Base-by-base conservation (phyloP, 257 asterid genomes). In the Nicotiana tabacum region DNA sequence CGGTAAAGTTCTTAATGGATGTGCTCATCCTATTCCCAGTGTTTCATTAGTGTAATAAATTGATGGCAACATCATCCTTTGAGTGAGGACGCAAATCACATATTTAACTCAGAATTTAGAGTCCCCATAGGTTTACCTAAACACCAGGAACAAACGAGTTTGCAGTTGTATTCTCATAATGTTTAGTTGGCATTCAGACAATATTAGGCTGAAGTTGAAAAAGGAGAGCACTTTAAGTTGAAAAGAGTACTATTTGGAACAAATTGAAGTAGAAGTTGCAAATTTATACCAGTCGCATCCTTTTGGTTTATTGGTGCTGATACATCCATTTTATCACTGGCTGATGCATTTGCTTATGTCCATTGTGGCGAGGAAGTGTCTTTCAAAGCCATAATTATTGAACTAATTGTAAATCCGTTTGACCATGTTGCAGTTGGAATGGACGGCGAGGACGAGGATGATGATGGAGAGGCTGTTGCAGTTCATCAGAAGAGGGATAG, bases 401-500 rank as follows among this genome's bases (percentile, higher is more conserved):
- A 53, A 37, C 78, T 72, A 21, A 58, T 43, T 43, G 21, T 46
- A 5, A n/a, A 21, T 72, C 60, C 11, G 5, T 53, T 17, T 53
- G 57, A 53, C 16, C 17, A 76, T 69, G 24, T 27, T 83, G 80
- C 86, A 90, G 95, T 27, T 82, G 91, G 85, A 82, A 30, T 81
- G 87, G 89, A 86, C 17, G 88, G 84, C 13, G 90, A 86, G 9
- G 91, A 88, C 9, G 21, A 21, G 21, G 91, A 87, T 8, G 27
- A 77, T 0, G 88, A 81, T 2, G 78, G 88, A 53, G 86, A 87
- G 84, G 66, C 83, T 56, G 87, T 72, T 39, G 65, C 58, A 77
- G 84, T 86, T 87, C 84, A 84, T 83, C 89, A 53, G 9, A 91
- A 85, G 91, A 88, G 90, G 69, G 83, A 85, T 62, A 87, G 85